Percentiles rank a stretch among this genome's conserved stretches.
These are phyloP conservation scores for Aspergillus spinulosporus DNA, from an alignment of 2,329 filamentous ascomycete genomes.

Conservation along the genomic window DNA sequence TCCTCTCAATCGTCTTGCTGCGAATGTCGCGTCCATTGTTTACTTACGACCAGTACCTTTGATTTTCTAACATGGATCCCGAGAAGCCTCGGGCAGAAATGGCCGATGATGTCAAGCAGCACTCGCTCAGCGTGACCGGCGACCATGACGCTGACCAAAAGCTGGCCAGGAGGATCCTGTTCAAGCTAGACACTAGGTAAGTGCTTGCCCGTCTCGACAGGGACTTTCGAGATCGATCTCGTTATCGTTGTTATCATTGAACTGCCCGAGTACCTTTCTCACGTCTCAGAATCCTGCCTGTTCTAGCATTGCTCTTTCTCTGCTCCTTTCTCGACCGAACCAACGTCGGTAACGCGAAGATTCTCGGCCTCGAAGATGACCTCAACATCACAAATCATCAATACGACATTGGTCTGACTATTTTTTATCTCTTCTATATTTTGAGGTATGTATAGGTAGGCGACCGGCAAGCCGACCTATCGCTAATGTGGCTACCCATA, in stretches of 20 bases:
- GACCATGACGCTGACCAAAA: slow-evolving; percentile 22
- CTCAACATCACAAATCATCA: slow-evolving; percentile 60
- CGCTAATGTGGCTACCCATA: slow-evolving; percentile 25
- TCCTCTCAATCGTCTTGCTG: not conserved
- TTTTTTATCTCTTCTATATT: slow-evolving; percentile 61
- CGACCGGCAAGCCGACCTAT: not conserved
- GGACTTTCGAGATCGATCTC: no score
- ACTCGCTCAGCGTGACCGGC: slow-evolving; percentile 16
- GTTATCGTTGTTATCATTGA: not conserved
- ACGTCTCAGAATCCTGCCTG: slow-evolving; percentile 57
- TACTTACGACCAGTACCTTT: not conserved
- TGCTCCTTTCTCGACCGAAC: slow-evolving; percentile 68
- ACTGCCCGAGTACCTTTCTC: not conserved
- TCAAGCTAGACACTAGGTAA: slow-evolving; percentile 57
- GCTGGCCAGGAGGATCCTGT: slow-evolving; percentile 49
- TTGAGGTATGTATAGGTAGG: slow-evolving; percentile 51
- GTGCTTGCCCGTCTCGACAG: not conserved
- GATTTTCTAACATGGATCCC: slow-evolving; percentile 20
- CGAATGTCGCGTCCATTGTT: not conserved
- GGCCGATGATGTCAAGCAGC: slow-evolving; percentile 25
- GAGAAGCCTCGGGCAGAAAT: slow-evolving; percentile 23
- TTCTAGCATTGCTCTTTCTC: slow-evolving; percentile 65
- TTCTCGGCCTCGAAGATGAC: slow-evolving; percentile 62
- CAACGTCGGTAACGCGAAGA: slow-evolving; percentile 71
- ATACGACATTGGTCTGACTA: slow-evolving; percentile 64